Conservation (phyloP, 169 alveolate genomes). For the Plasmodium gaboni region DNA sequence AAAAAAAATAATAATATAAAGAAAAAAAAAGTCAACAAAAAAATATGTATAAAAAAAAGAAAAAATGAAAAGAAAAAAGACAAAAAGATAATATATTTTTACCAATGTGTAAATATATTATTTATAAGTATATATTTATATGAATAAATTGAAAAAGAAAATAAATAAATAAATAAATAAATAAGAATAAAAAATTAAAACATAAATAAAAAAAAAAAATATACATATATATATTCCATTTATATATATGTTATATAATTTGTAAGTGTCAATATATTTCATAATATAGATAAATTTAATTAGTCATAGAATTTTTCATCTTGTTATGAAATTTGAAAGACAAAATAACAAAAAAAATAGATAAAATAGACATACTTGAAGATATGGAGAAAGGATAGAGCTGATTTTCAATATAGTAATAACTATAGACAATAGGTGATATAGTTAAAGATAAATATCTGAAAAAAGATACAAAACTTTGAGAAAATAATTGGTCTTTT, state of each 20-base stretch:
- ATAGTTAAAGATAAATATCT: conserved; percentile 75
- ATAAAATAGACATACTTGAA: conserved; percentile 55
- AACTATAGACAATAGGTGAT: conserved; percentile 73
- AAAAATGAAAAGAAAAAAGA: too few species aligned
- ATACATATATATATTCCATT: background rate
- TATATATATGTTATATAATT: too few species aligned
- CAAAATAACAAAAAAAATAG: conserved; percentile 72
- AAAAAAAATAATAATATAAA: too few species aligned
- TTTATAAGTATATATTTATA: too few species aligned
- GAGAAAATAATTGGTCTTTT: conserved; percentile 72
- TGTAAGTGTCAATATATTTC: too few species aligned
- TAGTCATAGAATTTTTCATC: conserved; percentile 31
- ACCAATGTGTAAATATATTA: too few species aligned
- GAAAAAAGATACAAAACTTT: conserved; percentile 76
- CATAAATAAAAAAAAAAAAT: background rate
- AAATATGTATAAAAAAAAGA: too few species aligned
- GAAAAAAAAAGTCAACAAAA: too few species aligned
- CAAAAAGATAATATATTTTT: too few species aligned
- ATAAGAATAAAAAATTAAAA: background rate
- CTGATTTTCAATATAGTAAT: conserved; percentile 73
- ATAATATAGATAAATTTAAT: conserved; percentile 2
- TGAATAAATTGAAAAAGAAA: background rate
- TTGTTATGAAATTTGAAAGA: conserved; percentile 60
- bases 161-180: background rate
- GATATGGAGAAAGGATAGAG: conserved; percentile 74